Conservation (phyloP, 2,329 filamentous ascomycete species). For the Pestalotiopsis sp. region DNA sequence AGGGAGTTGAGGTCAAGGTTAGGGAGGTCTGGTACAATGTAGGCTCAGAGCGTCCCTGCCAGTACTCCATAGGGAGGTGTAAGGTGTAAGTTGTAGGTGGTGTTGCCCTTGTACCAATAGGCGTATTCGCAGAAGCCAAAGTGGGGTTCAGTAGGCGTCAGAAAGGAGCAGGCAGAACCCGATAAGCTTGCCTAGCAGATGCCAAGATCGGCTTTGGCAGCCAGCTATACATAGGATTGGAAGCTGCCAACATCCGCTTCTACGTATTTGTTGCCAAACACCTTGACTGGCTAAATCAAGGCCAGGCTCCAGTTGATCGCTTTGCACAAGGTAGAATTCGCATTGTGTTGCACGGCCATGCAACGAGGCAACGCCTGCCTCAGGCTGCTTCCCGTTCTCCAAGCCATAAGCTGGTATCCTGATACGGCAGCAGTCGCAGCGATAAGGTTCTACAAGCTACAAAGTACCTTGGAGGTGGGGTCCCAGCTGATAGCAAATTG, state of each 20-base stretch:
- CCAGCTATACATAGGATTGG: background rate
- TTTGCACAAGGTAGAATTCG: background rate
- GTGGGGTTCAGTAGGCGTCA: constrained; percentile 8
- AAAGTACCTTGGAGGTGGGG: background rate
- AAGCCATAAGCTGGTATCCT: background rate
- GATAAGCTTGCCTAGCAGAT: background rate
- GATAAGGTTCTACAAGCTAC: background rate
- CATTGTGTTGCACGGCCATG: background rate
- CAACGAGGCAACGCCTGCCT: background rate
- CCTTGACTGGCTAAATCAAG: background rate
- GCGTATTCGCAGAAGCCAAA: background rate
- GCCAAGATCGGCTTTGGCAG: background rate
- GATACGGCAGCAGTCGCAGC: background rate
- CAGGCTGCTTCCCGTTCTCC: background rate
- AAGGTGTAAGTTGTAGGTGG: background rate
- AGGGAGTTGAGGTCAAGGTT: constrained; percentile 6
- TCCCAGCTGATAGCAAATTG: constrained; percentile 7
- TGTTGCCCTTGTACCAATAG: constrained; percentile 3
- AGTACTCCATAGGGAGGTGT: too few species aligned
- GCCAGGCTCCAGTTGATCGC: background rate
- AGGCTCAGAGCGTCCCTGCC: background rate
- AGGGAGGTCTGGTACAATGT: background rate
- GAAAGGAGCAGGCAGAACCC: constrained; percentile 10
- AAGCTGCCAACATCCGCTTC: background rate
- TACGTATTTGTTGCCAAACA: background rate